phyloP scores from a whole-genome alignment of 2,329 filamentous ascomycete genomes.

The Fusarium gaditjirri region DNA sequence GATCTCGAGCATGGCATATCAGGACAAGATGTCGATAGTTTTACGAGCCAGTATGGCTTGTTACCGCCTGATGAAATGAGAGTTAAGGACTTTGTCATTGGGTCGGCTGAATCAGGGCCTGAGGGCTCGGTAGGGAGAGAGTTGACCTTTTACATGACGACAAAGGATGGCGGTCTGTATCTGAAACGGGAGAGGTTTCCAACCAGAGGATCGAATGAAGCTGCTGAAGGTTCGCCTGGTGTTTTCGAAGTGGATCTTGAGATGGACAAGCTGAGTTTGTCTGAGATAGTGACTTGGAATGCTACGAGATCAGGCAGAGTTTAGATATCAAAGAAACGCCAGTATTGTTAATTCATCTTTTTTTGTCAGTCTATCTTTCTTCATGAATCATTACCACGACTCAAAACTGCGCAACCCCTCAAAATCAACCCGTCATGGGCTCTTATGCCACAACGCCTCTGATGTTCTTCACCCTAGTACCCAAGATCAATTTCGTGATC shows the following conservation, averaged over 20 bases:
- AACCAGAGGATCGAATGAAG: neutral
- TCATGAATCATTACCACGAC: slow-evolving; percentile 27
- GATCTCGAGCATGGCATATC: slow-evolving; percentile 16
- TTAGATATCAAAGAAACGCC: neutral
- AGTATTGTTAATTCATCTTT: neutral
- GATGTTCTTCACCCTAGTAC: no score
- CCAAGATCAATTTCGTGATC: neutral
- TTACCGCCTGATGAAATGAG: slow-evolving; percentile 6
- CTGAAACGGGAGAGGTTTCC: slow-evolving; percentile 7
- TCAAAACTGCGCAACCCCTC: neutral
- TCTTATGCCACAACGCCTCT: neutral
- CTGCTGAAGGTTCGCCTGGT: neutral
- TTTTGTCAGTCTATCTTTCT: slow-evolving; percentile 3
- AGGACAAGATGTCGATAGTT: neutral
- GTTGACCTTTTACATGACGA: slow-evolving; percentile 9
- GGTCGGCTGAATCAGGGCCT: neutral
- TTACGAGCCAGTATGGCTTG: neutral
- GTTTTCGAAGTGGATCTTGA: slow-evolving; percentile 9
- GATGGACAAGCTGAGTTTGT: neutral
- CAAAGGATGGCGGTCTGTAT: neutral
- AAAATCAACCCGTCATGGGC: neutral
- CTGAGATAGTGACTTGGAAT: neutral
- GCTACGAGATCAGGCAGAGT: neutral
- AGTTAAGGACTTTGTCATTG: slow-evolving; percentile 19
- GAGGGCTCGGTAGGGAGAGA: neutral